Percentiles rank a stretch among this genome's conserved stretches.
phyloP scores from a whole-genome alignment of 2,329 filamentous ascomycete genomes.

The Bipolaris oryzae region DNA sequence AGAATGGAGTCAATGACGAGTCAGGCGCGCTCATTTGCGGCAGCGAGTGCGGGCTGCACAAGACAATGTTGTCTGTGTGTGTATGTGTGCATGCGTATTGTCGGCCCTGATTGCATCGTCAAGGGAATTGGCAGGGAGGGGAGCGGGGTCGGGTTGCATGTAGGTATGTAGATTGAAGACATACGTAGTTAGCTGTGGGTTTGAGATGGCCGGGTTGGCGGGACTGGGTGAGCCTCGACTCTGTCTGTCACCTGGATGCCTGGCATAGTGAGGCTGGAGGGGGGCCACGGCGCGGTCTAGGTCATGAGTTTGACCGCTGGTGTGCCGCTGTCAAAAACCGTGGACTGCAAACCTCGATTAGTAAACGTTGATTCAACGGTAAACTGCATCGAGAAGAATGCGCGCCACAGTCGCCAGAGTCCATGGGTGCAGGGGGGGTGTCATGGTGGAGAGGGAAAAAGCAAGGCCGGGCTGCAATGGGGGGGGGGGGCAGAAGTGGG shows the following conservation, averaged over 20 bases:
- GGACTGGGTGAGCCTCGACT: slow-evolving; percentile 9
- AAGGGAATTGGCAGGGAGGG: slow-evolving; percentile 2
- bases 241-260: slow-evolving; percentile 5
- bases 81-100: neutral
- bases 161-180: no score
- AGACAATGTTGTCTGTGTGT: neutral
- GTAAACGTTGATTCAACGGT: slow-evolving; percentile 18
- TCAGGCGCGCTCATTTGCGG: slow-evolving; percentile 15
- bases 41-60: slow-evolving; percentile 1
- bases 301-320: slow-evolving; percentile 24
- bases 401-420: slow-evolving; percentile 16
- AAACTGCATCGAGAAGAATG: slow-evolving; percentile 13
- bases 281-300: slow-evolving; percentile 27
- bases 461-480: slow-evolving; percentile 15
- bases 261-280: slow-evolving; percentile 16
- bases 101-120: slow-evolving; percentile 12
- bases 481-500: slow-evolving; percentile 34
- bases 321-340: slow-evolving; percentile 38
- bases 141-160: neutral
- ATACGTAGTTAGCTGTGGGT: neutral
- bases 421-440: slow-evolving; percentile 21
- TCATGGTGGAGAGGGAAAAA: slow-evolving; percentile 23
- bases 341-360: slow-evolving; percentile 15
- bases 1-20: slow-evolving; percentile 22
- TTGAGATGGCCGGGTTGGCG: neutral